Evolutionary conservation across 192 early-diverging fungal species (phyloP).

Genomic region (Backusella psychrophila): DNA sequence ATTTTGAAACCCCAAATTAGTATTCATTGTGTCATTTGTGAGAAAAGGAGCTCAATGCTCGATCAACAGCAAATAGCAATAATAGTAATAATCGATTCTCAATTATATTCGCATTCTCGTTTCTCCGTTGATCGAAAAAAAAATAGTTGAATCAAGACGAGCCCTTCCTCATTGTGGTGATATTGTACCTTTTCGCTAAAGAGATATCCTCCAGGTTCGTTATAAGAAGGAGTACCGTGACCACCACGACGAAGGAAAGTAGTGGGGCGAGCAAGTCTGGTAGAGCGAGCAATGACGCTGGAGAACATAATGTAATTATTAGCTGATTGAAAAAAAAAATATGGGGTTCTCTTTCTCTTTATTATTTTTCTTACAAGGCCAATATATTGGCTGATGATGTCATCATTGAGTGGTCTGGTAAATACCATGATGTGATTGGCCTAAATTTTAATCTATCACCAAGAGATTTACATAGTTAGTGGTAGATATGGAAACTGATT

Average conservation of each 20-base stretch:
- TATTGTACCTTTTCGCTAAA: constrained; percentile 70
- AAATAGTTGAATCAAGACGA: neutral
- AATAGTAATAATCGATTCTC: neutral
- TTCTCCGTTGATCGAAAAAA: neutral
- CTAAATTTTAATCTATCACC: neutral
- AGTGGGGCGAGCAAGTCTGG: constrained; percentile 41
- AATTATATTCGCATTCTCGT: neutral
- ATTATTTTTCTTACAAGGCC: constrained; percentile 2
- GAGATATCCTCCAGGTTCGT: constrained; percentile 74
- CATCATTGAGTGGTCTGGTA: neutral
- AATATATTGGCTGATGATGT: neutral
- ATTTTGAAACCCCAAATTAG: neutral
- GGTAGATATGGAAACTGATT: no score
- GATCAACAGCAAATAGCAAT: neutral
- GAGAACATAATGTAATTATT: constrained; percentile 33
- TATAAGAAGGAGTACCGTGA: constrained; percentile 54
- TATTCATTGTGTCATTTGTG: neutral
- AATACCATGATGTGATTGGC: neutral
- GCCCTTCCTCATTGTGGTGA: neutral
- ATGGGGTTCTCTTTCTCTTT: neutral
- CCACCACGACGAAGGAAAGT: constrained; percentile 57
- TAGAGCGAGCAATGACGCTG: constrained; percentile 43
- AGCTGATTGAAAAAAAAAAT: neutral
- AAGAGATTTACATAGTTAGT: neutral
- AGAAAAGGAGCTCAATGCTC: neutral